Evolutionary conservation across 1,139 yeast species (phyloP).

Genomic region (Cylindricascospora bacillispora): DNA sequence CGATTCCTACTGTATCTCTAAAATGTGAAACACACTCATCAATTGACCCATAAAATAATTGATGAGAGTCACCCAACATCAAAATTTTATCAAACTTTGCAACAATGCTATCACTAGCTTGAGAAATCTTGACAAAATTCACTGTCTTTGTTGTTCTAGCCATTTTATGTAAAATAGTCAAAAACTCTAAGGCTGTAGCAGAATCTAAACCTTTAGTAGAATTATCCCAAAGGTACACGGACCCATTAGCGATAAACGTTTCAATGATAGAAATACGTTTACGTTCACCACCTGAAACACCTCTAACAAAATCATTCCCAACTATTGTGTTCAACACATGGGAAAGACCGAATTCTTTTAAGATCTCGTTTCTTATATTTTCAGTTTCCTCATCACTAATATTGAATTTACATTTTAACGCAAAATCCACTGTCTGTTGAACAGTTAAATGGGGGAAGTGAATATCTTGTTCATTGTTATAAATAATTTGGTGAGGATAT

Average conservation of each 20-base stretch:
- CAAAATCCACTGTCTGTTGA: constrained; percentile 33
- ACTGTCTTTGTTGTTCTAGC: constrained; percentile 33
- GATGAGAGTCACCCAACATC: constrained; percentile 33
- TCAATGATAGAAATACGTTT: constrained; percentile 37
- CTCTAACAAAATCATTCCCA: constrained; percentile 33
- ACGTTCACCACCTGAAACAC: constrained; percentile 36
- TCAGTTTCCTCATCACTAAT: constrained; percentile 26
- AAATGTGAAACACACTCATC: constrained; percentile 32
- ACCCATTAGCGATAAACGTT: constrained; percentile 35
- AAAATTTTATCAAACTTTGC: constrained; percentile 36
- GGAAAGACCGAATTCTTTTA: constrained; percentile 32
- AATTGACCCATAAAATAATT: constrained; percentile 35
- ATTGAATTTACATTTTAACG: constrained; percentile 27
- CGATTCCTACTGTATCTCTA: constrained; percentile 33
- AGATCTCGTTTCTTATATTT: constrained; percentile 28
- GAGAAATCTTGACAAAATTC: constrained; percentile 38
- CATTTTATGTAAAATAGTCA: constrained; percentile 32
- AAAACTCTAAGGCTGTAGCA: constrained; percentile 39
- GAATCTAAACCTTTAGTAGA: constrained; percentile 41
- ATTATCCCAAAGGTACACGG: constrained; percentile 42
- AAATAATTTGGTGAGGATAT: constrained; percentile 29
- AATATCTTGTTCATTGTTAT: constrained; percentile 37
- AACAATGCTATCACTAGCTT: constrained; percentile 39
- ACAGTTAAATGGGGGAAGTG: constrained; percentile 39
- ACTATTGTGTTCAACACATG: constrained; percentile 31